Evolutionary conservation across 805 yeast genomes (phyloP).

Genomic region (Priceomyces carsonii): DNA sequence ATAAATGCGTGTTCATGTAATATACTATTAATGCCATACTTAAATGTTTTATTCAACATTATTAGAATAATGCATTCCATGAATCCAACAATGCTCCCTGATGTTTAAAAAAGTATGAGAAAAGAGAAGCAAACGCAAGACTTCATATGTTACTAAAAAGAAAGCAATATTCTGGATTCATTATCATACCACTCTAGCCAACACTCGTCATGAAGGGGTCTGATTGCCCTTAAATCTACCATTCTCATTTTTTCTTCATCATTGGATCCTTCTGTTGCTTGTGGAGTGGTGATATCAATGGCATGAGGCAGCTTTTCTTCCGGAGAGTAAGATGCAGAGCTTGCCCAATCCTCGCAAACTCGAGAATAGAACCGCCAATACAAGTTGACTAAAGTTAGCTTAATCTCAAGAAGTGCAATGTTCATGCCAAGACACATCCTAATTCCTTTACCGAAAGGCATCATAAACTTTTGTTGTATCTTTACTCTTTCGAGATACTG

Average conservation of each 20-base stretch:
- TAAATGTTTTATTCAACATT: too few relatives aligned
- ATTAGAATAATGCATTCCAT: too few relatives aligned
- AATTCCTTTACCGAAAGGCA: slow-evolving; percentile 72
- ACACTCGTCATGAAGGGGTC: slow-evolving; percentile 53
- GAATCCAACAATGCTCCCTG: too few relatives aligned
- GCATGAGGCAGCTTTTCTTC: too few relatives aligned
- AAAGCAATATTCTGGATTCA: too few relatives aligned
- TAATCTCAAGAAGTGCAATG: slow-evolving; percentile 61
- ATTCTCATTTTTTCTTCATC: slow-evolving; percentile 53
- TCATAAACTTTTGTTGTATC: slow-evolving; percentile 51
- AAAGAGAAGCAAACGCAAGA: too few relatives aligned
- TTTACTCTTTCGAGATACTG: slow-evolving; percentile 37
- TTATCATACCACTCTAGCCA: too few relatives aligned
- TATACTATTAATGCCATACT: too few relatives aligned
- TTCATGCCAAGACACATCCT: slow-evolving; percentile 76
- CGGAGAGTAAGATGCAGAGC: slow-evolving; percentile 17
- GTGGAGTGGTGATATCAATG: slow-evolving; percentile 17
- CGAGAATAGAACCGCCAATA: slow-evolving; percentile 47
- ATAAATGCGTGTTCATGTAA: too few relatives aligned
- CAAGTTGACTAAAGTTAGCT: slow-evolving; percentile 48
- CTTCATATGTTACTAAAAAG: too few relatives aligned
- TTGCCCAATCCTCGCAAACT: slow-evolving; percentile 47
- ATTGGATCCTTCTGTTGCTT: slow-evolving; percentile 13
- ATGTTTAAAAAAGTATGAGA: too few relatives aligned
- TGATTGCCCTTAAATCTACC: slow-evolving; percentile 56